Evolutionary conservation across 2,329 filamentous ascomycete species (phyloP), one percentile per base, ranked within the genome.

Genomic region (Zasmidium citrigriseum): DNA sequence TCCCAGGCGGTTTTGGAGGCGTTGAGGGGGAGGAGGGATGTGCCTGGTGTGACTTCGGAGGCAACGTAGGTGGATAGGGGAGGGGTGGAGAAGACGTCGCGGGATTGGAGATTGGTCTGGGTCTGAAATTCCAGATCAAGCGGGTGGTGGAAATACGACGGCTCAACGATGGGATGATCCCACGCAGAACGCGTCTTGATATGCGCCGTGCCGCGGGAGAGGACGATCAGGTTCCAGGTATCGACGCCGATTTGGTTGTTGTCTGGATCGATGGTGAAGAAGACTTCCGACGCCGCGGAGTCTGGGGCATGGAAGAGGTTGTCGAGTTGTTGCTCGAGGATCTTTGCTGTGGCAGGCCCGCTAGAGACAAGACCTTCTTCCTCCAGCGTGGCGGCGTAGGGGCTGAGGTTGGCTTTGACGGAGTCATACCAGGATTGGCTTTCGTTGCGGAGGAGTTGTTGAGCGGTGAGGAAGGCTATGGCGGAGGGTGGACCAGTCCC

Each of bases 61-160:
- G 68, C 62, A 0, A 64, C 57, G 48, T 73, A 72, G 14, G 66
- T 60, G 56, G 67, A 20, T 67, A 70, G 1, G 20, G 67, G 64
- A 7, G 55, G 34, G 2, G 68, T 67, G 9, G 61, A 45, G 54
- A 63, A 69, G 25, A 73, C 65, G 23, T 72, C 59, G 5, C 73
- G 71, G 3, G 71, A 62, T 21, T 67, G 72, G 51, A 72, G 65
- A 21, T 73, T 72, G 2, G 67, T 66, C 2, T 68, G 71, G 2
- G 72, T 66, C 59, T 77, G 75, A 7, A 75, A 63, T 4, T 63
- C 58, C 1, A 67, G 58, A 54, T 80, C 77, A 27, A 74, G 73
- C 2, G 74, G 71, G 10, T 78, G 68, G 52, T 74, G 71, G 62
- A 78, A 74, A 63, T 76, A 78, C 51, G 74, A 74, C 1, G 77